Evolutionary conservation across 495 filamentous ascomycete genomes (phyloP), one percentile per base, ranked within the genome.

Genomic region (Pseudomonodictys pantanalensis): DNA sequence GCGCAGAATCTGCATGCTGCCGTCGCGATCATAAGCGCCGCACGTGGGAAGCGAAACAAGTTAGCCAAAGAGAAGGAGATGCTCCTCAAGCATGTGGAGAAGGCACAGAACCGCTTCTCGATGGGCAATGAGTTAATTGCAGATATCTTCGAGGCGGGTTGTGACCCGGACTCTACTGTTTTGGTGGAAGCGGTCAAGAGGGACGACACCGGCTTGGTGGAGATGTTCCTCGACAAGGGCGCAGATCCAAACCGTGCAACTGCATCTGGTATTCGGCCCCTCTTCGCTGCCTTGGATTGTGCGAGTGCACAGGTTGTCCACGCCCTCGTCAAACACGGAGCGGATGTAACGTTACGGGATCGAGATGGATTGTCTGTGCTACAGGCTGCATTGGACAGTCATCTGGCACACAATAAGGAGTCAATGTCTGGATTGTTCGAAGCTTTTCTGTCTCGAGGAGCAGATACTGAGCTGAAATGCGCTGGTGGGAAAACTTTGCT

Each of bases 11-110:
- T 64, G 2, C 61, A 58, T 33, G 54, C 49, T n/a, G 61, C 61
- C 23, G 61, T 64, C 32, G 61, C 61, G 15, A 64, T 64, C 30
- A 44, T 64, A 23, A 50, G 32, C 32, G 61, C 54, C 18, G 55
- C 61, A n/a, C 54, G 50, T 17, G 61, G 55, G 54, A 58, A 58
- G 23, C 7, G 48, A 24, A 49, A 26, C 8, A 58, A 58, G 43
- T 24, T 64, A 9, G 32, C 17, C 4, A 64, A 64, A 33, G 61
- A 64, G 42, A 64, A 64, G 42, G 61, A 64, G 41, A 53, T 64
- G 47, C 61, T 64, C 7, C 48, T 64, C 38, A 26, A 33, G 44
- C 50, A 64, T 59, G 61, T 64, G 2, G 61, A 64, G 22, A 58
- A 64, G 25, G 24, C 54, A 20, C 61, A 64, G 26, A 64, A 59